Conservation (phyloP, 371 early-diverging fungal species). For the Zancudomyces culisetae region DNA sequence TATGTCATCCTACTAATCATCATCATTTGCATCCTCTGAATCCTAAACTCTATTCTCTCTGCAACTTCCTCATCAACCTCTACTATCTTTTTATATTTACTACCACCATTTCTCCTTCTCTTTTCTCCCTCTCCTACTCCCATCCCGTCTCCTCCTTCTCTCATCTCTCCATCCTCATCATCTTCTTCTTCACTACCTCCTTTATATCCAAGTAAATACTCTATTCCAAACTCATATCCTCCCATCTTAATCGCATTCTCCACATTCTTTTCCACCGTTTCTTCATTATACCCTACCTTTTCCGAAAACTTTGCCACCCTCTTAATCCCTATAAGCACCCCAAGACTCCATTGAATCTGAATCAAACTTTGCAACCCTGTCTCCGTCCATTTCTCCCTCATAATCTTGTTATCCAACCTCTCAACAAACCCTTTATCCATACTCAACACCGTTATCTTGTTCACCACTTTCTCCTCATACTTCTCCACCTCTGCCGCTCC, state of each 20-base stretch:
- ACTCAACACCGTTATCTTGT: slow-evolving; percentile 18
- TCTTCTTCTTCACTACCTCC: neutral
- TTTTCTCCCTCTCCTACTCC: neutral
- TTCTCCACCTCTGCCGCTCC: slow-evolving; percentile 7
- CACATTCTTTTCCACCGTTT: slow-evolving; percentile 32
- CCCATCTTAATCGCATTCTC: slow-evolving; percentile 32
- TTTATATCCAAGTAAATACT: slow-evolving; percentile 37
- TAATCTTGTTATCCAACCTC: slow-evolving; percentile 17
- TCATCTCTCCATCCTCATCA: neutral
- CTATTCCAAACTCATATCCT: slow-evolving; percentile 47
- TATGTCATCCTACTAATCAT: slow-evolving; percentile 22
- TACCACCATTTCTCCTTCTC: no score
- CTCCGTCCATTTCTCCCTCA: slow-evolving; percentile 16
- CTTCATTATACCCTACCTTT: slow-evolving; percentile 31
- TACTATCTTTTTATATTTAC: neutral
- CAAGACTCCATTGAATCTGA: slow-evolving; percentile 48
- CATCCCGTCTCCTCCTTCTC: neutral
- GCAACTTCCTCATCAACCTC: neutral
- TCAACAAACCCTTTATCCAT: slow-evolving; percentile 15
- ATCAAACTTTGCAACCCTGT: slow-evolving; percentile 39
- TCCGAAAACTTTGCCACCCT: slow-evolving; percentile 24
- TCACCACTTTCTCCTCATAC: slow-evolving; percentile 14
- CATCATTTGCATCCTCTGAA: neutral
- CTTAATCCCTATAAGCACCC: slow-evolving; percentile 27
- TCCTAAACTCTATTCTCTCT: neutral